A percentile compares a stretch with the other conserved stretches of the same genome.
These are phyloP conservation scores for Nakazawaea holstii DNA, from an alignment of 805 yeast species.

Conservation along the genomic window DNA sequence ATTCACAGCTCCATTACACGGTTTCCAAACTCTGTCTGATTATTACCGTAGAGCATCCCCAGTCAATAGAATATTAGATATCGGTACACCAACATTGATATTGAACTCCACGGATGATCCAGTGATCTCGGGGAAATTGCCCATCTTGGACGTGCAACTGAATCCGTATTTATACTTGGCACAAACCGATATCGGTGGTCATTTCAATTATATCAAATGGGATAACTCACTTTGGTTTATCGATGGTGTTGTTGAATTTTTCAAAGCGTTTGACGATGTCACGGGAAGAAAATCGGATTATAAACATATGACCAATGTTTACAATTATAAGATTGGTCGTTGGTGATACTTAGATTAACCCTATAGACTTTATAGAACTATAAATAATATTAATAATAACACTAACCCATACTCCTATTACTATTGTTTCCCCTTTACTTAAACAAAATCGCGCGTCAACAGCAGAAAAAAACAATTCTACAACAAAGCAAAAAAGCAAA, in stretches of 20 bases:
- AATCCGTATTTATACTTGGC: constrained; percentile 58
- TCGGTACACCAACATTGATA: constrained; percentile 59
- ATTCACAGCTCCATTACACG: constrained; percentile 58
- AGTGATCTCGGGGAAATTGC: constrained; percentile 49
- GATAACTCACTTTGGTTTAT: constrained; percentile 45
- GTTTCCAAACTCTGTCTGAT: constrained; percentile 54
- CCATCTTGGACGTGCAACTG: constrained; percentile 38
- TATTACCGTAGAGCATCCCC: constrained; percentile 68
- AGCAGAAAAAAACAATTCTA: too few species aligned
- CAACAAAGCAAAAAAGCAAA: too few species aligned
- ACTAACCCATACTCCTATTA: too few species aligned
- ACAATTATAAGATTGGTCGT: not conserved
- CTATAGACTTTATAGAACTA: too few species aligned
- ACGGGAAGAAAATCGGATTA: not conserved
- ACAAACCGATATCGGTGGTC: constrained; percentile 67
- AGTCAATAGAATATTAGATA: constrained; percentile 44
- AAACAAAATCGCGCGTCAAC: too few species aligned
- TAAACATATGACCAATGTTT: not conserved
- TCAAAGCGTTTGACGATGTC: constrained; percentile 29
- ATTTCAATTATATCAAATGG: constrained; percentile 46
- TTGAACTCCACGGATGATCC: constrained; percentile 67
- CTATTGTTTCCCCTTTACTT: too few species aligned
- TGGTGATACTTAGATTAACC: not conserved
- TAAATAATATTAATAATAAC: too few species aligned
- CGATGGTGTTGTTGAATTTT: constrained; percentile 33